phyloP scores from a whole-genome alignment of 176 grass and related monocot genomes.

The Zoysia pacifica region DNA sequence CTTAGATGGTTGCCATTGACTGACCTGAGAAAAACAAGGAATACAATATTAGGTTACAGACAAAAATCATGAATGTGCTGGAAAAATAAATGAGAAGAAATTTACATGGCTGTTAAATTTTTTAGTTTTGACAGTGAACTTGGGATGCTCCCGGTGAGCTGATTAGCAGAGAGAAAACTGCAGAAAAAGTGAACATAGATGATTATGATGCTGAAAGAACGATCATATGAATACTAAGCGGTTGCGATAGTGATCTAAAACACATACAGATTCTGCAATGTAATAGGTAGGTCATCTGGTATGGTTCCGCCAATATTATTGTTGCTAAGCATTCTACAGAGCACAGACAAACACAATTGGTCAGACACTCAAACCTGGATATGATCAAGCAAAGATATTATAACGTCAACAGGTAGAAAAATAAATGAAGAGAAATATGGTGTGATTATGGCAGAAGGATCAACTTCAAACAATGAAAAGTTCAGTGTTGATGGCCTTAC shows the following conservation, averaged over 20 bases:
- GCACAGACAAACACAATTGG: constrained; percentile 24
- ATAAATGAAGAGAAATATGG: background rate
- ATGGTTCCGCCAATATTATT: constrained; percentile 96
- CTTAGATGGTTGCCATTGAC: constrained; percentile 75
- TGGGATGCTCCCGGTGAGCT: constrained; percentile 98
- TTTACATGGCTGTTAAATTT: constrained; percentile 81
- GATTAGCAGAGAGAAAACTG: constrained; percentile 96
- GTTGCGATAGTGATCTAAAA: background rate
- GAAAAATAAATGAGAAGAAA: background rate
- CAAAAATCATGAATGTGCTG: constrained; percentile 10
- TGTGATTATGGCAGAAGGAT: constrained; percentile 19
- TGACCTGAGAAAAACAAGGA: constrained; percentile 61
- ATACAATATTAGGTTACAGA: constrained; percentile 3
- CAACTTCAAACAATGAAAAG: background rate
- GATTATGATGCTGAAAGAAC: background rate
- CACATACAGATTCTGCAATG: constrained; percentile 76
- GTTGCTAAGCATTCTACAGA: constrained; percentile 86
- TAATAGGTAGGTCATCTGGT: constrained; percentile 87
- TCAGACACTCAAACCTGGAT: background rate
- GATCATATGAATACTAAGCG: background rate
- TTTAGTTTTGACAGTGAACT: constrained; percentile 74
- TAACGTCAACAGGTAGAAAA: background rate
- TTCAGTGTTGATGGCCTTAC: constrained; percentile 47
- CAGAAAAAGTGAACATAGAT: constrained; percentile 20
- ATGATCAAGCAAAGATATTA: background rate